These are phyloP conservation scores for Candida schatavii DNA, from an alignment of 805 yeast species.

Conservation along the genomic window DNA sequence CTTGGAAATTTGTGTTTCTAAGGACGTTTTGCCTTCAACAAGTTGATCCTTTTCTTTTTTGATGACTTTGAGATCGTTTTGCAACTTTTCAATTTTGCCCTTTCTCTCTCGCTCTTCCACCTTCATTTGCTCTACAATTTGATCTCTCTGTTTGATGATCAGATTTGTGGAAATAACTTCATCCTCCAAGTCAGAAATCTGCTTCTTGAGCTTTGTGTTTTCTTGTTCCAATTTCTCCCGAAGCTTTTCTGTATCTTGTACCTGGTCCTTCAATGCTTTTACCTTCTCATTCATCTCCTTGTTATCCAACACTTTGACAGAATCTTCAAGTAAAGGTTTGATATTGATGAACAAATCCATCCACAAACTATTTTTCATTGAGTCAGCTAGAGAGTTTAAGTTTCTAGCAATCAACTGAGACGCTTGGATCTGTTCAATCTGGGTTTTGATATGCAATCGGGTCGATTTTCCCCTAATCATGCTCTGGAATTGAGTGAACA, in stretches of 20 bases:
- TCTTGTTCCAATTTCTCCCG: constrained; percentile 30
- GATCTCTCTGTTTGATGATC: constrained; percentile 45
- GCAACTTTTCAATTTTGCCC: constrained; percentile 27
- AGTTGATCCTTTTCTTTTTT: constrained; percentile 30
- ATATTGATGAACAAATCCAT: constrained; percentile 65
- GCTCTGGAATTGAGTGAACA: constrained; percentile 63
- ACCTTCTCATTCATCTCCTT: constrained; percentile 58
- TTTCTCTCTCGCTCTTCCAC: constrained; percentile 32
- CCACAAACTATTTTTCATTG: constrained; percentile 66
- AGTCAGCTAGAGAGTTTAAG: constrained; percentile 48
- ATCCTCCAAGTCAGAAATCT: constrained; percentile 30
- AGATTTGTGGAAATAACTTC: constrained; percentile 26
- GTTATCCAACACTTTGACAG: constrained; percentile 56
- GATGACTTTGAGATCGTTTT: constrained; percentile 24
- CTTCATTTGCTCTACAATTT: constrained; percentile 42
- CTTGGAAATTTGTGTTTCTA: constrained; percentile 23
- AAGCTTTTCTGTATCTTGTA: constrained; percentile 34
- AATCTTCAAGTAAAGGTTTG: constrained; percentile 71
- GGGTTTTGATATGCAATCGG: constrained; percentile 45
- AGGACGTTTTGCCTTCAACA: constrained; percentile 22
- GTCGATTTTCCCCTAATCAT: constrained; percentile 59
- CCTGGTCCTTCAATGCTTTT: constrained; percentile 43
- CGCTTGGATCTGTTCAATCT: constrained; percentile 64
- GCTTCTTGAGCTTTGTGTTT: constrained; percentile 39
- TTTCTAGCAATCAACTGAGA: constrained; percentile 65